Percentiles rank a stretch among this genome's conserved stretches.
phyloP scores from a whole-genome alignment of 371 early-diverging fungal genomes.

The Mortierella sp. region DNA sequence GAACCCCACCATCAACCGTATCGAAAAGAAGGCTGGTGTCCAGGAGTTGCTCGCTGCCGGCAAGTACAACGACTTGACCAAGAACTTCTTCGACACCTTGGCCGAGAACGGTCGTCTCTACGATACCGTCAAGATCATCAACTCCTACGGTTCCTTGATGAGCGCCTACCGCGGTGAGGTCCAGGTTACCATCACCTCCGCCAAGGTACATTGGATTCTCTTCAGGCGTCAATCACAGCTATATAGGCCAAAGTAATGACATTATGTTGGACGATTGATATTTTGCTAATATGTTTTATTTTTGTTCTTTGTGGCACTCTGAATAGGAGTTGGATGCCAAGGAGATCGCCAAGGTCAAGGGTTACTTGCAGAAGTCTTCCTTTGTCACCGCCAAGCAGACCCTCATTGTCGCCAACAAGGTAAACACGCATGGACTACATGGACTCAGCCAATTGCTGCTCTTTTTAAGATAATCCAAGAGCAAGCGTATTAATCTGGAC shows the following conservation, averaged over 20 bases:
- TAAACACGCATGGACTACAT: constrained; percentile 27
- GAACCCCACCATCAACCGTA: constrained; percentile 89
- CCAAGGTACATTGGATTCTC: constrained; percentile 71
- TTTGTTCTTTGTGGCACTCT: too few relatives aligned
- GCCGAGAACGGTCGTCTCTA: constrained; percentile 96
- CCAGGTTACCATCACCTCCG: constrained; percentile 91
- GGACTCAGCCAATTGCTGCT: background rate
- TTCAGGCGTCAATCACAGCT: background rate
- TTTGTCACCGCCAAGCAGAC: constrained; percentile 76
- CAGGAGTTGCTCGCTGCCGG: constrained; percentile 71
- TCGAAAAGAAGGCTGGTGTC: constrained; percentile 85
- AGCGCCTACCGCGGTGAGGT: constrained; percentile 94
- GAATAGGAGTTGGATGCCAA: constrained; percentile 66
- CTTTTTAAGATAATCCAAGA: background rate
- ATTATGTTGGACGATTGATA: background rate
- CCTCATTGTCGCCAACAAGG: constrained; percentile 91
- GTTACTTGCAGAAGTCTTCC: constrained; percentile 74
- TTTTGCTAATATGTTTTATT: background rate
- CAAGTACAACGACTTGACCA: constrained; percentile 84
- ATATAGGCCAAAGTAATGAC: background rate
- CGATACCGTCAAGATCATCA: constrained; percentile 87
- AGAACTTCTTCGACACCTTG: constrained; percentile 92
- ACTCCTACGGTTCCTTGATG: constrained; percentile 88
- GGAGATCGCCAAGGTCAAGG: constrained; percentile 72
- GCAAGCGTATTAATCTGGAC: background rate